Conservation (phyloP, 257 asterid genomes). For the Primulina huaijiensis region DNA sequence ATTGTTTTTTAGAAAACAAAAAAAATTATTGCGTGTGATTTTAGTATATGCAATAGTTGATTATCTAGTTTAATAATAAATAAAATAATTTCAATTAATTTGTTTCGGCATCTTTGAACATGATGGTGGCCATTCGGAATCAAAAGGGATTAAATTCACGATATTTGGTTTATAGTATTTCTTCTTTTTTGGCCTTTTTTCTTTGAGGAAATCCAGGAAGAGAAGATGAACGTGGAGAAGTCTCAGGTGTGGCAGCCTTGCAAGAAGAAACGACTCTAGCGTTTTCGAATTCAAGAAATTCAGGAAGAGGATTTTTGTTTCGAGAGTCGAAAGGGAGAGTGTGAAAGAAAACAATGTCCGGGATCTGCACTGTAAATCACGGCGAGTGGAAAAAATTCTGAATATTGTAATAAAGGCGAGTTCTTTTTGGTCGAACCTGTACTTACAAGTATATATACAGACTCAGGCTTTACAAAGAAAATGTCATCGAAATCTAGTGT, state of each 20-base stretch:
- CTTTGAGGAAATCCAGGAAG: neutral
- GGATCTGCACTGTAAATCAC: slow-evolving; percentile 28
- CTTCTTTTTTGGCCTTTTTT: too few relatives aligned
- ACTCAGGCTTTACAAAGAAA: slow-evolving; percentile 13
- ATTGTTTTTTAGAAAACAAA: too few relatives aligned
- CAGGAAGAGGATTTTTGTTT: neutral
- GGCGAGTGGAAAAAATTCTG: neutral
- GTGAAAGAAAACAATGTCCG: slow-evolving; percentile 19
- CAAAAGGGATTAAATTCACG: too few relatives aligned
- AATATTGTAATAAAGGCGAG: neutral
- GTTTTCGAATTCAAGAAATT: slow-evolving; percentile 1
- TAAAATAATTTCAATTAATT: too few relatives aligned
- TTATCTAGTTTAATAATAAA: too few relatives aligned
- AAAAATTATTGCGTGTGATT: too few relatives aligned
- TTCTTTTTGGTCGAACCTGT: neutral
- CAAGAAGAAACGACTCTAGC: slow-evolving; percentile 70
- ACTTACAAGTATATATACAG: neutral
- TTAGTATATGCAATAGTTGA: too few relatives aligned
- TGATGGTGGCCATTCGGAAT: too few relatives aligned
- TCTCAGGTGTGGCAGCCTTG: slow-evolving; percentile 97
- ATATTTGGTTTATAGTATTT: neutral
- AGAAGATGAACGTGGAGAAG: slow-evolving; percentile 60
- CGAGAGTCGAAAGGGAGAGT: too few relatives aligned
- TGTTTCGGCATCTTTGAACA: too few relatives aligned
- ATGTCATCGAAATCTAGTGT: slow-evolving; percentile 39